Evolutionary conservation across 768 basidiomycete species (phyloP).

Genomic region (Suillus americanus): DNA sequence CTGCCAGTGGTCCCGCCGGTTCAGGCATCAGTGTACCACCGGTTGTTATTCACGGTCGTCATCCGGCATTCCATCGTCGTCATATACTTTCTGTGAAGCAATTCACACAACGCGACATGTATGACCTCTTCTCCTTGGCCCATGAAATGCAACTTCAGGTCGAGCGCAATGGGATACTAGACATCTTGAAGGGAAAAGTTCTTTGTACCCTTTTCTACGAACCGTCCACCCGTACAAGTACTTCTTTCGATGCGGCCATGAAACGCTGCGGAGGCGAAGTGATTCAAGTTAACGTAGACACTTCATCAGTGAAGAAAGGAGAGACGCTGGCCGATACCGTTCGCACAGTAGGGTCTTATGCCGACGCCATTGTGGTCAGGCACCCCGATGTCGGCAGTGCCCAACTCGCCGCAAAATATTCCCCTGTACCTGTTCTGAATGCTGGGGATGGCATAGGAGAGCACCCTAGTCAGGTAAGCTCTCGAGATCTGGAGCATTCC

Average conservation of each 20-base stretch:
- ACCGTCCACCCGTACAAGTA: constrained; percentile 92
- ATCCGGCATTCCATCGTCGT: constrained; percentile 88
- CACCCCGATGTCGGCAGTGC: constrained; percentile 94
- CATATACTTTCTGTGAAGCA: constrained; percentile 96
- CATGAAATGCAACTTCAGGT: constrained; percentile 97
- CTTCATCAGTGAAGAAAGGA: constrained; percentile 90
- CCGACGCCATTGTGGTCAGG: constrained; percentile 90
- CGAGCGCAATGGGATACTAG: constrained; percentile 84
- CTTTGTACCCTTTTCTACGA: constrained; percentile 95
- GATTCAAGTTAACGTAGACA: constrained; percentile 76
- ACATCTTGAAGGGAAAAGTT: constrained; percentile 88
- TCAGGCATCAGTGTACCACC: constrained; percentile 12
- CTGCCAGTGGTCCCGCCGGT: neutral
- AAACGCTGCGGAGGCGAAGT: constrained; percentile 97
- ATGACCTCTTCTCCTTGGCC: constrained; percentile 91
- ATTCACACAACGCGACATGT: constrained; percentile 84
- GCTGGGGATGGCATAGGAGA: constrained; percentile 97
- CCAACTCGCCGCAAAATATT: constrained; percentile 95
- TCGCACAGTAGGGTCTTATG: constrained; percentile 92
- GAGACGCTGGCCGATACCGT: constrained; percentile 93
- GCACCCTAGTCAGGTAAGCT: constrained; percentile 86
- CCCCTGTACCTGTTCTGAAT: constrained; percentile 93
- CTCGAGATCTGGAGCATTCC: constrained; percentile 1
- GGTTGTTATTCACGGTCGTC: constrained; percentile 38
- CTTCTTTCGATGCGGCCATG: constrained; percentile 98